Conservation (phyloP, 768 basidiomycete species). For the Suillus lakei region DNA sequence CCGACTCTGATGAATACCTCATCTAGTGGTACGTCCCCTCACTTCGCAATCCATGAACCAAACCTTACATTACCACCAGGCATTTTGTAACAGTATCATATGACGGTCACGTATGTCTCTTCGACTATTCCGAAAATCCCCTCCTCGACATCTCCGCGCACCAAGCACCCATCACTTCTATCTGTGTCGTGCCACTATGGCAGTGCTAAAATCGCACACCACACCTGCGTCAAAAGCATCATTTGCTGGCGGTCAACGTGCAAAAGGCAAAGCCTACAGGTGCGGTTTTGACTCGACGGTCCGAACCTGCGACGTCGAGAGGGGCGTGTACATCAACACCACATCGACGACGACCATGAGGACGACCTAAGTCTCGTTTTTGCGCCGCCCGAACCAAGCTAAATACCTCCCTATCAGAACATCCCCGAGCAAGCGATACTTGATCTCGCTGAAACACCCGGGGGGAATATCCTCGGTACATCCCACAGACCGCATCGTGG, state of each 20-base stretch:
- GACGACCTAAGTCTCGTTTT: constrained; percentile 49
- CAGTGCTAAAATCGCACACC: constrained; percentile 83
- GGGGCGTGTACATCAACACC: constrained; percentile 70
- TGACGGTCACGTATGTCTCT: too few species aligned
- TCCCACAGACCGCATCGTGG: constrained; percentile 79
- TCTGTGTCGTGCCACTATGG: constrained; percentile 61
- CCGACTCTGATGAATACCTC: too few species aligned
- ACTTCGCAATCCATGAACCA: not conserved
- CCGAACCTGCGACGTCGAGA: constrained; percentile 84
- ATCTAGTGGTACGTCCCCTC: constrained; percentile 48
- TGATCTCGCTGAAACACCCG: constrained; percentile 54
- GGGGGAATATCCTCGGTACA: constrained; percentile 52
- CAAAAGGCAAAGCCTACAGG: constrained; percentile 58
- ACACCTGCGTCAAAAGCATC: constrained; percentile 76
- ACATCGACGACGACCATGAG: too few species aligned
- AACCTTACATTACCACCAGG: constrained; percentile 40
- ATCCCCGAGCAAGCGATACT: constrained; percentile 79
- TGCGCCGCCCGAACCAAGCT: too few species aligned
- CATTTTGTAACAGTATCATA: constrained; percentile 79
- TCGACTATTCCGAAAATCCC: constrained; percentile 66
- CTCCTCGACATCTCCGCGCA: constrained; percentile 57
- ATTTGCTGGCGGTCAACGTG: constrained; percentile 48
- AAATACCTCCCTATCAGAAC: constrained; percentile 43
- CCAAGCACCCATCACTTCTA: constrained; percentile 68
- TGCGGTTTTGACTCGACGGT: constrained; percentile 92